Evolutionary conservation across 148 eudicot genomes (phyloP).

Genomic region (Mesembryanthemum crystallinum): DNA sequence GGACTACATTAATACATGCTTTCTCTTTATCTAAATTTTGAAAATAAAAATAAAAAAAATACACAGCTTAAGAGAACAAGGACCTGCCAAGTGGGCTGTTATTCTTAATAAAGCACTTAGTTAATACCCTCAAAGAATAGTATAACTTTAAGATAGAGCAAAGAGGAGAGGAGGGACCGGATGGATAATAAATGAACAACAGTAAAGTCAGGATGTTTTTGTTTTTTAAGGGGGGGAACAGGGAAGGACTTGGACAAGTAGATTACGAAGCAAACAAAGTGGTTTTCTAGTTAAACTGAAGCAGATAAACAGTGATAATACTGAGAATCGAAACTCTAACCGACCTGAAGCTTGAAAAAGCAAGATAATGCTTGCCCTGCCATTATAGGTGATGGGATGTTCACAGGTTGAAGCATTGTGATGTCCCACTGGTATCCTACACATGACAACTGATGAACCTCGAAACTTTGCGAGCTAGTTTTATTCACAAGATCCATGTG

Average conservation of each 20-base stretch:
- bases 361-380: slow-evolving; percentile 88
- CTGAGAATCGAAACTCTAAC: slow-evolving; percentile 16
- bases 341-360: slow-evolving; percentile 89
- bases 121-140: background rate
- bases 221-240: background rate
- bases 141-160: background rate
- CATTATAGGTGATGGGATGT: slow-evolving; percentile 53
- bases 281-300: background rate
- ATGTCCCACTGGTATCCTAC: slow-evolving; percentile 72
- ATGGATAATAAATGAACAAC: background rate
- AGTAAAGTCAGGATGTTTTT: background rate
- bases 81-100: background rate
- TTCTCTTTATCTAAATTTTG: too few species aligned
- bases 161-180: background rate
- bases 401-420: slow-evolving; percentile 65
- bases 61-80: background rate
- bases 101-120: background rate
- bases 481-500: slow-evolving; percentile 85
- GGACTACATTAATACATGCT: too few species aligned
- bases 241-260: background rate
- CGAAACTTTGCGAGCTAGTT: slow-evolving; percentile 67
- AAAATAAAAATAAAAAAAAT: too few species aligned
- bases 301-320: background rate
- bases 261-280: background rate
- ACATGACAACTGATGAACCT: slow-evolving; percentile 81